These are phyloP conservation scores for Colletotrichum chrysophilum DNA, from an alignment of 2,329 filamentous ascomycete species.

Conservation along the genomic window DNA sequence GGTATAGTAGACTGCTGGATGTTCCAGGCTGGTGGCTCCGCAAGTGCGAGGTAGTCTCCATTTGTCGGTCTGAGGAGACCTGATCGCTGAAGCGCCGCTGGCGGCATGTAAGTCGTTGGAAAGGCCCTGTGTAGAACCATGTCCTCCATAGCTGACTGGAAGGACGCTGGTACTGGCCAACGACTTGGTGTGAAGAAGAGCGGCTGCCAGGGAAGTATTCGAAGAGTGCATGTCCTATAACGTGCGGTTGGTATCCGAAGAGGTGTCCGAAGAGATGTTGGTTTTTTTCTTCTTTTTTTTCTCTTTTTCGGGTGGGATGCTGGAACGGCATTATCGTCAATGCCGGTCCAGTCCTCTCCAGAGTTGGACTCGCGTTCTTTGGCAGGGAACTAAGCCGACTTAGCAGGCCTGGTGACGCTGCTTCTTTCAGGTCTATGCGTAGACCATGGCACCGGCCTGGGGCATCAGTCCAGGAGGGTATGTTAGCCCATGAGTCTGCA, in stretches of 20 bases:
- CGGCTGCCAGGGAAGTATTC: background rate
- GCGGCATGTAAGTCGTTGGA: background rate
- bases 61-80: background rate
- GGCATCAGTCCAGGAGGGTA: background rate
- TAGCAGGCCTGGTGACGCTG: background rate
- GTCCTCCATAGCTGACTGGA: background rate
- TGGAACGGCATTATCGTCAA: background rate
- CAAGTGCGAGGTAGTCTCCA: background rate
- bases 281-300: background rate
- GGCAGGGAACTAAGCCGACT: background rate
- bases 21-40: background rate
- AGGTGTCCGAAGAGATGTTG: background rate
- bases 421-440: background rate
- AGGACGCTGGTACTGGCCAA: background rate
- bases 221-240: too few species aligned
- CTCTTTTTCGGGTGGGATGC: background rate
- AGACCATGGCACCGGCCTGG: background rate
- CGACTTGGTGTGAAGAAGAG: background rate
- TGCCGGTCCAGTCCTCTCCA: background rate
- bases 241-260: background rate
- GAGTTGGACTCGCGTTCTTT: background rate
- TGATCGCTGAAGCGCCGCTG: background rate
- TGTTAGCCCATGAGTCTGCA: background rate
- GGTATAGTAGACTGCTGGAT: background rate
- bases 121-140: background rate